Percentiles rank a stretch among this genome's conserved stretches.
These are phyloP conservation scores for Austroboletus niveus DNA, from an alignment of 1,284 basidiomycete genomes.

Conservation along the genomic window DNA sequence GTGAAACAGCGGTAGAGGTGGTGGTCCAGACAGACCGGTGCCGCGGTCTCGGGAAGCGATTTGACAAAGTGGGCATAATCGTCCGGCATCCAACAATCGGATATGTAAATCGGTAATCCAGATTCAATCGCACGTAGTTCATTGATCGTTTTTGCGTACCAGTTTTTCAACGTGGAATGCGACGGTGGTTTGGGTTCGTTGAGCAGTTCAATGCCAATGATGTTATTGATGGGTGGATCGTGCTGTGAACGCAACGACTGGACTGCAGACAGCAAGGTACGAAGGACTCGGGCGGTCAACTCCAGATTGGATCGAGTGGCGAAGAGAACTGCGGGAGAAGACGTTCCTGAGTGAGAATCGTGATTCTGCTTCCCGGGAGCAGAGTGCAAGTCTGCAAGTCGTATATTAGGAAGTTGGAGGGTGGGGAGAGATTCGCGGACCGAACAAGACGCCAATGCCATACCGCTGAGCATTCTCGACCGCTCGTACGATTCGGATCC, in stretches of 20 bases:
- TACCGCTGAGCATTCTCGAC: constrained; percentile 60
- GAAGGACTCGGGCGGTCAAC: constrained; percentile 53
- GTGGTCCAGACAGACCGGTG: constrained; percentile 72
- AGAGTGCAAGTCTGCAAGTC: constrained; percentile 59
- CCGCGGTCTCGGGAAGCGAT: constrained; percentile 32
- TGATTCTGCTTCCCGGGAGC: constrained; percentile 77
- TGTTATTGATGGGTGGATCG: constrained; percentile 48
- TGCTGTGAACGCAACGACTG: constrained; percentile 33
- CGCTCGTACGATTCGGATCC: constrained; percentile 66
- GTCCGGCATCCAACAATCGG: constrained; percentile 77
- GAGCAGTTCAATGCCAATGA: constrained; percentile 80
- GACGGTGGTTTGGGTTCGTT: constrained; percentile 74
- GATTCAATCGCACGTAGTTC: constrained; percentile 55
- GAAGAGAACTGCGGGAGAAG: constrained; percentile 47
- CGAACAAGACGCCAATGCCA: constrained; percentile 80
- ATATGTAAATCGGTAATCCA: constrained; percentile 67
- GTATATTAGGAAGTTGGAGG: constrained; percentile 5
- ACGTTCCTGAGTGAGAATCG: constrained; percentile 66
- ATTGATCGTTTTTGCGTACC: constrained; percentile 64
- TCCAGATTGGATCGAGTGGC: constrained; percentile 51
- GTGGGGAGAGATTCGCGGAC: constrained; percentile 34
- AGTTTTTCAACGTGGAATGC: constrained; percentile 51
- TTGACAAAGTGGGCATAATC: constrained; percentile 62
- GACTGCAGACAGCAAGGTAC: constrained; percentile 47
- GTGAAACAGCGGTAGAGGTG: constrained; percentile 88